These are phyloP conservation scores for Nothopassalora personata DNA, from an alignment of 2,329 filamentous ascomycete genomes.

Conservation along the genomic window DNA sequence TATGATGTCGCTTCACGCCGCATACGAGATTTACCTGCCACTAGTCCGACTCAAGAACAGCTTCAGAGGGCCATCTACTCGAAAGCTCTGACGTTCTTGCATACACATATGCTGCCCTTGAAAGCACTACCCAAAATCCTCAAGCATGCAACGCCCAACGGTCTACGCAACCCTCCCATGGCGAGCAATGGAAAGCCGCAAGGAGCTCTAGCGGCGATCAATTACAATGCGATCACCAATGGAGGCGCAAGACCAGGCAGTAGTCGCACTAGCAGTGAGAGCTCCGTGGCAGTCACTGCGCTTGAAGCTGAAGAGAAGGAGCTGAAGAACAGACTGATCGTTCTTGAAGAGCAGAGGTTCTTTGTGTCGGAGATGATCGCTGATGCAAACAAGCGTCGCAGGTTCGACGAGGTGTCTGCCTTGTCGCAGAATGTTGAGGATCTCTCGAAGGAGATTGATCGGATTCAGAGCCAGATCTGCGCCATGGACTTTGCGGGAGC, in stretches of 20 bases:
- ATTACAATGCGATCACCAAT: conserved; percentile 50
- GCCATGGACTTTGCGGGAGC: conserved; percentile 36
- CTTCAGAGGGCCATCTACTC: conserved; percentile 79
- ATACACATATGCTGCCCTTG: conserved; percentile 84
- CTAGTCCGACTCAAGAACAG: conserved; percentile 64
- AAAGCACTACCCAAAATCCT: conserved; percentile 49
- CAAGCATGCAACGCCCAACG: conserved; percentile 52
- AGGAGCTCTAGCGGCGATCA: conserved; percentile 54
- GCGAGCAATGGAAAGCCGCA: conserved; percentile 30
- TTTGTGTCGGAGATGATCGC: conserved; percentile 82
- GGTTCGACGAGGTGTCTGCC: conserved; percentile 81
- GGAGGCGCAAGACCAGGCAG: conserved; percentile 35
- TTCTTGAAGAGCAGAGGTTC: conserved; percentile 87
- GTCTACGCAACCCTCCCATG: conserved; percentile 25
- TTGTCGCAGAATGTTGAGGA: conserved; percentile 77
- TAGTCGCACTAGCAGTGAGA: conserved; percentile 48
- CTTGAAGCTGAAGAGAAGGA: conserved; percentile 81
- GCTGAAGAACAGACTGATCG: conserved; percentile 70
- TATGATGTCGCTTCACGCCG: conserved; percentile 78
- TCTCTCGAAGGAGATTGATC: conserved; percentile 69
- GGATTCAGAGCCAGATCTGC: conserved; percentile 30
- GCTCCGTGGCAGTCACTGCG: conserved; percentile 47
- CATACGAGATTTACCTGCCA: conserved; percentile 70
- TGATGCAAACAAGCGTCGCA: conserved; percentile 66
- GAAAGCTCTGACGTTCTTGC: conserved; percentile 75